Percentiles rank a stretch among this genome's conserved stretches.
Conservation (phyloP, 164 flowering plant species). For the Vitis riparia region DNA sequence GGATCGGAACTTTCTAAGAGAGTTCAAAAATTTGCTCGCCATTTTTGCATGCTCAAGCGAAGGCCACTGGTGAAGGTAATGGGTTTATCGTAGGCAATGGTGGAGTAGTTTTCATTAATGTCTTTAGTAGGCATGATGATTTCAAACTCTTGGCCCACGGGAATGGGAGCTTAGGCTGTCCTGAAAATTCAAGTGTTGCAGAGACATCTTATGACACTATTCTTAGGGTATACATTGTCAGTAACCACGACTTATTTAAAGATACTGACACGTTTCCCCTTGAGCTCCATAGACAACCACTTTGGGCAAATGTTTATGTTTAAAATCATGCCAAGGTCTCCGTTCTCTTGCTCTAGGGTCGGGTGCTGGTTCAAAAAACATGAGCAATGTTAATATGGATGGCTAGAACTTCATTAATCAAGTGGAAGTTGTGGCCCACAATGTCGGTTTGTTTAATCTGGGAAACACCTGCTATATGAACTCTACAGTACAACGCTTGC, state of each 20-base stretch:
- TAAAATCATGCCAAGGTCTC: conserved; percentile 38
- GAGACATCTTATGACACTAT: conserved; percentile 93
- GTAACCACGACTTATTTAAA: conserved; percentile 82
- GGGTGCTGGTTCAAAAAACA: conserved; percentile 72
- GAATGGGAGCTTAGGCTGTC: conserved; percentile 75
- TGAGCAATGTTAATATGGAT: no score
- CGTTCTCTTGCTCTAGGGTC: conserved; percentile 83
- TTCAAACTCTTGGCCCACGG: conserved; percentile 74
- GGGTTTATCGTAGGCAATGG: conserved; percentile 97
- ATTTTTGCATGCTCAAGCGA: conserved; percentile 56
- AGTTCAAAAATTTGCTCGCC: conserved; percentile 76
- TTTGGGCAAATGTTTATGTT: conserved; percentile 26
- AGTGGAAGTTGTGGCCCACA: conserved; percentile 53
- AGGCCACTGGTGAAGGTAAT: conserved; percentile 51
- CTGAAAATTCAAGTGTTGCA: conserved; percentile 84
- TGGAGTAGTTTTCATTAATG: conserved; percentile 81
- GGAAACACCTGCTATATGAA: conserved; percentile 51
- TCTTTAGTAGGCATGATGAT: conserved; percentile 81
- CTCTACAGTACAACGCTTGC: conserved; percentile 90
- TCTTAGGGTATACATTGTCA: conserved; percentile 72
- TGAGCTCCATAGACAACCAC: not conserved
- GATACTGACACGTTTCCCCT: conserved; percentile 83
- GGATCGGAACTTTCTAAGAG: conserved; percentile 93
- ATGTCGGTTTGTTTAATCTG: conserved; percentile 75
- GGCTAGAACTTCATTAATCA: no score